Evolutionary conservation across 1,139 yeast species (phyloP), one percentile per base, ranked within the genome.

Genomic region (Debaryomyces robertsiae): DNA sequence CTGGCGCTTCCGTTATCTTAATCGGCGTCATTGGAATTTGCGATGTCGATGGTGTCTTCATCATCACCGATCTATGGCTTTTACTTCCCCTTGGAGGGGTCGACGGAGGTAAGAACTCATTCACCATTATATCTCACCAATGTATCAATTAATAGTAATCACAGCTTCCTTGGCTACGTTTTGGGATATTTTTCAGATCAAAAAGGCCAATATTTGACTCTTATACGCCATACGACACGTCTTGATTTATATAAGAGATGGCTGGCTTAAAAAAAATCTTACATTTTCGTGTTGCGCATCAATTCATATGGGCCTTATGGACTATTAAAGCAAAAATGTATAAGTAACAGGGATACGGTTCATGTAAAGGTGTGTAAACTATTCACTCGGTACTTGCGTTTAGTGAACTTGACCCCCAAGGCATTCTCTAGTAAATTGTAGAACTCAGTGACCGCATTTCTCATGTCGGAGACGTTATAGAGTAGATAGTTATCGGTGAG

Each of bases 341-440:
- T 17, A 23, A 19, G 15, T 28, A 22, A 17, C 19, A 4, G 15
- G 19, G n/a, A 18, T 28, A 11, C 15, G 14, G 17, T 28, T 11
- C n/a, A 19, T 29, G 27, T 14, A 42, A 62, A 59, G 17, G 30
- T 46, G 45, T 64, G 70, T 27, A 55, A 42, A 32, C 60, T 52
- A 45, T 63, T 63, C 7, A 63, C 53, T 43, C 61, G 61, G 39
- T 53, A 60, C 41, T 60, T 61, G 27, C 56, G 42, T 27, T 51
- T 46, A 3, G 36, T 39, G 2, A 58, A 60, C 27, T 40, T 39
- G 7, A 56, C 48, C 0, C 61, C 61, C n/a, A 65, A 45, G 6
- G 57, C 53, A 1, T 16, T 13, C 34, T 62, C 67, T 22, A 66
- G 42, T 1, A 45, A 42, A n/a, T 49, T 49, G 45, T 65, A 66